These are phyloP conservation scores for Vicia sativa DNA, from an alignment of 306 rosid genomes.

Conservation along the genomic window DNA sequence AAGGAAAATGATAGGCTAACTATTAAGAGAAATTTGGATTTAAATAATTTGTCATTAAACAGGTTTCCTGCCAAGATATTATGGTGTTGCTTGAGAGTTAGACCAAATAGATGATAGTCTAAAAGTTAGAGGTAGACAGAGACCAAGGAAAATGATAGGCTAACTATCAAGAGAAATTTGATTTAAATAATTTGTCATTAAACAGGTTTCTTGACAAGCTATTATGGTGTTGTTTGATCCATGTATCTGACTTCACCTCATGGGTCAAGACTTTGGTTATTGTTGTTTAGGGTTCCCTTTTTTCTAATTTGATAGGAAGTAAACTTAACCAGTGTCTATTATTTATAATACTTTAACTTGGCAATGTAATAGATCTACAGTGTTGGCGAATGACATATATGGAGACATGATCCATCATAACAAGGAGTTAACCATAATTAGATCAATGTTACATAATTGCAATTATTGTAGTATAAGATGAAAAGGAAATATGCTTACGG, in stretches of 20 bases:
- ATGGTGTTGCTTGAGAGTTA: not conserved
- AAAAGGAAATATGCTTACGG: not conserved
- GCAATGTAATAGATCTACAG: not conserved
- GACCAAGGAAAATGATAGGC: not conserved
- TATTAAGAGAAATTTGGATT: not conserved
- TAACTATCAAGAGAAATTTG: not conserved
- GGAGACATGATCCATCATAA: not conserved
- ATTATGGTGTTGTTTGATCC: not conserved
- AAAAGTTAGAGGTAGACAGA: not conserved
- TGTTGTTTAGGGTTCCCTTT: conserved; percentile 6
- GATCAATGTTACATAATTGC: conserved; percentile 9
- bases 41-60: not conserved
- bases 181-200: not conserved
- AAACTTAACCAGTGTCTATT: conserved; percentile 7
- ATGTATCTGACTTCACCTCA: conserved; percentile 1
- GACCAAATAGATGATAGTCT: not conserved
- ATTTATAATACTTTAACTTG: conserved; percentile 26
- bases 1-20: not conserved
- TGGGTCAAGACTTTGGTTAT: not conserved
- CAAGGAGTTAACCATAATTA: conserved; percentile 10
- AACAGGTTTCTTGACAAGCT: not conserved
- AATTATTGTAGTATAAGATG: conserved; percentile 15
- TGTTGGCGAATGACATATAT: conserved; percentile 3
- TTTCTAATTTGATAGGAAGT: conserved; percentile 4
- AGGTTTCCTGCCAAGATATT: not conserved